Conservation (phyloP, 345 rosid species). For the Euphorbia lathyris region DNA sequence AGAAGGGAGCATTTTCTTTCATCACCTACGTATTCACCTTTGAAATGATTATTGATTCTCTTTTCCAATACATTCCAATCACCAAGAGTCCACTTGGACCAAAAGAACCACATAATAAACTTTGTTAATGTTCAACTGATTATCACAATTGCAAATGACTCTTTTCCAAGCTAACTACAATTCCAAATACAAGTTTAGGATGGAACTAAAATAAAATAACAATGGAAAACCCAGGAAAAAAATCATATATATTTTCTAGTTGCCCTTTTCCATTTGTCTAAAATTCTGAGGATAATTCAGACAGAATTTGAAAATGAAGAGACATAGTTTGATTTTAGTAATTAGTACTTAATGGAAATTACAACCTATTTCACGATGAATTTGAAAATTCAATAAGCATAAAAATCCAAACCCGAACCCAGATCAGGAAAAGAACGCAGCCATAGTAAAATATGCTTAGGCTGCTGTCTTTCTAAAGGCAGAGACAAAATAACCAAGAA, state of each 20-base stretch:
- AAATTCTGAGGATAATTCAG: background rate
- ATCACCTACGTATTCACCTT: too few species aligned
- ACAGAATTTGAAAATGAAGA: background rate
- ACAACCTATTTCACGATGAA: background rate
- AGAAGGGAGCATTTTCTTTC: background rate
- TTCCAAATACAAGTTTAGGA: background rate
- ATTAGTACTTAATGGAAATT: background rate
- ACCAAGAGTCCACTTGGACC: background rate
- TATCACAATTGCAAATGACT: background rate
- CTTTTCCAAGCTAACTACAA: background rate
- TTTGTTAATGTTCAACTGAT: background rate
- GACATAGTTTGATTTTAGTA: background rate
- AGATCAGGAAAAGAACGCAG: too few species aligned
- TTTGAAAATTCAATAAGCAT: background rate
- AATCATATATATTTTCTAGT: background rate
- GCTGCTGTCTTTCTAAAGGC: too few species aligned
- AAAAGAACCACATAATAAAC: background rate
- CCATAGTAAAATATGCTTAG: too few species aligned
- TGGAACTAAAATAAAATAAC: background rate
- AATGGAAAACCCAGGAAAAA: background rate
- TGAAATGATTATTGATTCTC: background rate
- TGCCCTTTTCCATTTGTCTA: background rate
- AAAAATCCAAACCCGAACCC: background rate
- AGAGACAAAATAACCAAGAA: too few species aligned
- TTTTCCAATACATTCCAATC: background rate